These are phyloP conservation scores for Metschnikowia sp. DNA, from an alignment of 805 yeast genomes.

Conservation along the genomic window DNA sequence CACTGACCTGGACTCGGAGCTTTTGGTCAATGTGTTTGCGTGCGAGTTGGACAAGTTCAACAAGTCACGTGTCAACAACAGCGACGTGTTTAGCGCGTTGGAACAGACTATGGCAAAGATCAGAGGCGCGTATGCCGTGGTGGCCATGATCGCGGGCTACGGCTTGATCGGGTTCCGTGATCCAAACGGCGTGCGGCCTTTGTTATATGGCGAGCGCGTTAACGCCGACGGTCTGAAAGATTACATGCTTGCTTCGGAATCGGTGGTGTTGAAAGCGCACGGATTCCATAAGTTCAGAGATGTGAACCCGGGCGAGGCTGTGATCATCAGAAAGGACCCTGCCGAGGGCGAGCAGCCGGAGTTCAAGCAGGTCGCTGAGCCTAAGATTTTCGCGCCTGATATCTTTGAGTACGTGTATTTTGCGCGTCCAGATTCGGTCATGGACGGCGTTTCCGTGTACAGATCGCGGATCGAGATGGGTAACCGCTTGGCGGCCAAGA, in stretches of 20 bases:
- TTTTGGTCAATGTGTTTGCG: constrained; percentile 86
- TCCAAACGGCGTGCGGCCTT: constrained; percentile 94
- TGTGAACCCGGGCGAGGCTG: constrained; percentile 93
- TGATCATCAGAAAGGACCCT: constrained; percentile 78
- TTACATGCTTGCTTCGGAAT: constrained; percentile 93
- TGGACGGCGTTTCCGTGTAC: constrained; percentile 96
- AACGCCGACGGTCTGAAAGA: constrained; percentile 68
- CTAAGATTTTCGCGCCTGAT: constrained; percentile 84
- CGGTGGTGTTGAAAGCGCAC: constrained; percentile 91
- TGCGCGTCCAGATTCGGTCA: constrained; percentile 94
- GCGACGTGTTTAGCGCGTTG: constrained; percentile 83
- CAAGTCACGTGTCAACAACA: constrained; percentile 88
- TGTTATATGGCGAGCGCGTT: constrained; percentile 77
- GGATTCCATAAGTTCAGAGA: constrained; percentile 80
- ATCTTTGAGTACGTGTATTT: constrained; percentile 96
- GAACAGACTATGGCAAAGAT: constrained; percentile 75
- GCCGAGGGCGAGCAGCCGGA: constrained; percentile 55
- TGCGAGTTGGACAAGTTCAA: constrained; percentile 86
- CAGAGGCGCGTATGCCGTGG: constrained; percentile 97
- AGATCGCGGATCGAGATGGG: constrained; percentile 94
- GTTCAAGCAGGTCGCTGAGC: constrained; percentile 80
- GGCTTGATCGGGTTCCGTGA: constrained; percentile 95
- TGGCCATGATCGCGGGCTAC: constrained; percentile 92
- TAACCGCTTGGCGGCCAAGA: constrained; percentile 73
- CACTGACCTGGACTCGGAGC: constrained; percentile 94